Conservation (phyloP, 2,329 filamentous ascomycete genomes). For the Scedosporium apiospermum region DNA sequence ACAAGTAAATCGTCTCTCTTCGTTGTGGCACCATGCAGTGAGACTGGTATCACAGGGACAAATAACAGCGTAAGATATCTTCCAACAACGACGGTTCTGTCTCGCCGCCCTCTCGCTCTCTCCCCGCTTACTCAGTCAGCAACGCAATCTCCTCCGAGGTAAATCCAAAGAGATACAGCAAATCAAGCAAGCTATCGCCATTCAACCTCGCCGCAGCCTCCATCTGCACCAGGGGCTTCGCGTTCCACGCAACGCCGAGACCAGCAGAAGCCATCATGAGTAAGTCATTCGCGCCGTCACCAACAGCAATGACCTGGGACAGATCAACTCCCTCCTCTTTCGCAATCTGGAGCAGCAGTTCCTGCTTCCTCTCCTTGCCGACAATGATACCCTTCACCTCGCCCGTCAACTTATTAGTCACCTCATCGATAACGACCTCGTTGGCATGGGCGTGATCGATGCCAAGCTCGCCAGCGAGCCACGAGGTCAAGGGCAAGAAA, state of each 20-base stretch:
- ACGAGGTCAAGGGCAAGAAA: constrained; percentile 80
- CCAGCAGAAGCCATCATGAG: constrained; percentile 70
- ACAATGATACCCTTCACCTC: constrained; percentile 65
- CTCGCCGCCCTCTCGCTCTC: constrained; percentile 8
- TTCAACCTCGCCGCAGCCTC: constrained; percentile 67
- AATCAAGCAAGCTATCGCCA: constrained; percentile 57
- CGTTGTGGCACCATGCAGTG: background rate
- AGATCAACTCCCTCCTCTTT: constrained; percentile 54
- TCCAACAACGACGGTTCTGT: background rate
- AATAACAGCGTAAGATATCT: background rate
- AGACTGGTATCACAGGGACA: background rate
- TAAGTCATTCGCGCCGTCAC: constrained; percentile 76
- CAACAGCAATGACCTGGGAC: constrained; percentile 62
- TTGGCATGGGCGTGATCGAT: constrained; percentile 88
- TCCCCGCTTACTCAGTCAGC: constrained; percentile 24
- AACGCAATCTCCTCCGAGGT: constrained; percentile 51
- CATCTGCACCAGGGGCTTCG: constrained; percentile 73
- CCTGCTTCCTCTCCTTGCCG: constrained; percentile 64
- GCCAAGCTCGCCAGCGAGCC: constrained; percentile 71
- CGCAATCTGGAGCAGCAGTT: constrained; percentile 63
- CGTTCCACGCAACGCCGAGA: constrained; percentile 74
- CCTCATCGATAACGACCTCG: constrained; percentile 58
- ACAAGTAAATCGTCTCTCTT: too few species aligned
- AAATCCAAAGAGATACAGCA: constrained; percentile 67
- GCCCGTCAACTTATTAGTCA: constrained; percentile 52